Base-by-base conservation (phyloP, 2,329 filamentous ascomycete genomes). In the Grosmannia huntii region DNA sequence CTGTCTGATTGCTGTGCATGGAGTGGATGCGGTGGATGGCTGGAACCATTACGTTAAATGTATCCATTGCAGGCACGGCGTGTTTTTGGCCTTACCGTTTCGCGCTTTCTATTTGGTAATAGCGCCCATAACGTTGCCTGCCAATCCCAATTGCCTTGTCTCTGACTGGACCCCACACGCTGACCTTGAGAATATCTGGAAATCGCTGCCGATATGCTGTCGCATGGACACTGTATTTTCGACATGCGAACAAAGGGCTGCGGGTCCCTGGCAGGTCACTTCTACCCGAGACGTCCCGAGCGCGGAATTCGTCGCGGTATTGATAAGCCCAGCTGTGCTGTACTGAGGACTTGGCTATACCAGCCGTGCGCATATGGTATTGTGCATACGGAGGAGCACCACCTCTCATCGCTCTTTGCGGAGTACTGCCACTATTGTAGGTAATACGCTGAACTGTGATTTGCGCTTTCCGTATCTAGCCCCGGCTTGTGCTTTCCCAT, bases 21-120 rank as follows among this genome's bases (percentile, higher is more conserved):
- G 6, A 38, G 36, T 38, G 46, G n/a, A 49, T 25, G 46, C 46
- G 46, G 46, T 49, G 46, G 21, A 21, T 23, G 19, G 27, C 19
- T 21, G 14, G 51, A 36, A 19, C 51, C 51, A 54, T 54, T 54
- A 54, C 52, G 52, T 54, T 36, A 54, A 54, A 53, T 53, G n/a
- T 38, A 23, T 53, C 19, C 19, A 2, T 19, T 3, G 51, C 19
- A 54, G 33, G 52, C 21, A n/a, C 36, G 5, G 12, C 9, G 50
- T 14, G 21, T 27, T 16, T 19, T n/a, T 53, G 33, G 23, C 31
- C 23, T 21, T 44, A 36, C 49, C 49, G 49, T 51, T 51, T 51
- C 49, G 49, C 23, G 52, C 52, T 54, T 54, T 54, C 23, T 54
- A 54, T 54, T 36, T 54, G 52, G 73, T 77, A 77, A 77, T 77